These are phyloP conservation scores for Glycyrrhiza uralensis DNA, from an alignment of 306 rosid species.

Conservation along the genomic window DNA sequence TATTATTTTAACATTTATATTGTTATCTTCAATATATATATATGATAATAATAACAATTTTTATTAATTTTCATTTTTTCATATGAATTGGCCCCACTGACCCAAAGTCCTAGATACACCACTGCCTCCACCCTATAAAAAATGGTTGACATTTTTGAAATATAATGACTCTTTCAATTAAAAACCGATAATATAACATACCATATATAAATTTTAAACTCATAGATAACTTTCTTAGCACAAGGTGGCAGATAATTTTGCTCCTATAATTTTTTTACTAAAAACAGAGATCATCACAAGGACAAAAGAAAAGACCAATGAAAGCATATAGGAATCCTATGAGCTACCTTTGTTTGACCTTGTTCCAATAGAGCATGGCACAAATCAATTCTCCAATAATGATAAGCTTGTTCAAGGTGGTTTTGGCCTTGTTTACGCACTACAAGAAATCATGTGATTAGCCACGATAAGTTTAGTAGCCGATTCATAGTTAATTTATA, in stretches of 20 bases:
- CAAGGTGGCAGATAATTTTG: neutral
- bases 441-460: no score
- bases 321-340: constrained; percentile 25
- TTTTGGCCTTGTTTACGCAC: constrained; percentile 59
- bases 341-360: constrained; percentile 49
- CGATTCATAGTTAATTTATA: no score
- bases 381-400: constrained; percentile 37
- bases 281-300: neutral
- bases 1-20: no score
- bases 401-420: constrained; percentile 61
- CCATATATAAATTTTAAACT: neutral
- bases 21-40: no score
- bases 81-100: no score
- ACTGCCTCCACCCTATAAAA: no score
- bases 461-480: no score
- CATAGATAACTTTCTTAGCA: neutral
- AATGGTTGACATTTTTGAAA: neutral
- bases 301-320: neutral
- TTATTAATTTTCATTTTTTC: no score
- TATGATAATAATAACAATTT: no score
- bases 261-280: neutral
- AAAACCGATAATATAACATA: no score
- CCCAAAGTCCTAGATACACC: no score
- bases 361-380: constrained; percentile 35
- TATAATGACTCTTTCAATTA: no score